Conservation (phyloP, 2,329 filamentous ascomycete genomes). For the Sporothrix euskadiensis region DNA sequence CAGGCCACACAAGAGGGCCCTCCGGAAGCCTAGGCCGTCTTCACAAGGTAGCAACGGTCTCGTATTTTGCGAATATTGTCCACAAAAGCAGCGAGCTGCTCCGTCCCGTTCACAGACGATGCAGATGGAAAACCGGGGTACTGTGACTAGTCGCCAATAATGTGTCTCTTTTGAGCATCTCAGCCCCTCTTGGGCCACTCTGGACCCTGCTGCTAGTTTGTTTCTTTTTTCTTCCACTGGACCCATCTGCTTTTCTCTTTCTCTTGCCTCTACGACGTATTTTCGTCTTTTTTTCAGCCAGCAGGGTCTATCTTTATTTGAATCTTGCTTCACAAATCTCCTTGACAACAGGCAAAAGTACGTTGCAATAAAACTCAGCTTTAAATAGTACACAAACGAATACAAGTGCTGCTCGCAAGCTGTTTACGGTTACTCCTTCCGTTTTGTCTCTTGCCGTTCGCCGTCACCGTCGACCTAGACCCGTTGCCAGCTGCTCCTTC, state of each 20-base stretch:
- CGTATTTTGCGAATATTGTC: not conserved
- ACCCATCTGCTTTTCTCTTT: not conserved
- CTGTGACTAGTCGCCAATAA: conserved; percentile 16
- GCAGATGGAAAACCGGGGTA: not conserved
- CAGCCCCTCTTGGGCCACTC: not conserved
- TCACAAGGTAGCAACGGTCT: not conserved
- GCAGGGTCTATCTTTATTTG: not conserved
- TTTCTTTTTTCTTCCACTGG: not conserved
- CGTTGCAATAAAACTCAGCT: not conserved
- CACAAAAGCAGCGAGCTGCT: not conserved
- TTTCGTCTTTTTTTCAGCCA: not conserved
- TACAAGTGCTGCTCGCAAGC: not conserved
- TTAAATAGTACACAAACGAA: too few relatives aligned
- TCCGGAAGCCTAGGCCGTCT: not conserved
- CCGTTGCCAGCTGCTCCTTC: not conserved
- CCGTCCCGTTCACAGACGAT: not conserved
- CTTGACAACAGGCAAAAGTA: not conserved
- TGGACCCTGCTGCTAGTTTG: not conserved
- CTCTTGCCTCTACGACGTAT: not conserved
- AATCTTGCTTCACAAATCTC: not conserved
- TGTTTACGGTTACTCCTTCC: not conserved
- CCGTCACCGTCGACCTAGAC: not conserved
- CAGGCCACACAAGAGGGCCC: not conserved
- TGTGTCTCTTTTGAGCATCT: conserved; percentile 10
- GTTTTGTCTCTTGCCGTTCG: not conserved